phyloP scores from a whole-genome alignment of 306 rosid species.

The Hippophae tibetana region DNA sequence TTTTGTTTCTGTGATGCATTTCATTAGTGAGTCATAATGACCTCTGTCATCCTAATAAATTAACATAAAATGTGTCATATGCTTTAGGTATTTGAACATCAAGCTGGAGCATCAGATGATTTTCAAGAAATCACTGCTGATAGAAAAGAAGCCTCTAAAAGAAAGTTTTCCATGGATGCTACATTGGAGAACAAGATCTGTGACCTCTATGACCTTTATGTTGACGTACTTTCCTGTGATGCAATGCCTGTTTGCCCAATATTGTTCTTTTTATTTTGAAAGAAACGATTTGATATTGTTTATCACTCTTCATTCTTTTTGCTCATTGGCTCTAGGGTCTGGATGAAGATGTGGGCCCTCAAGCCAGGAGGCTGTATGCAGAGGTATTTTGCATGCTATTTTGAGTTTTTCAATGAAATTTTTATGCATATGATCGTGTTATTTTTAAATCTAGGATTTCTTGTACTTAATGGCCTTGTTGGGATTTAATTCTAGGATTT shows the following conservation, averaged over 20 bases:
- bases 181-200: constrained; percentile 90
- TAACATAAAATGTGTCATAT: constrained; percentile 25
- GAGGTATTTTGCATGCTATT: constrained; percentile 50
- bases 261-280: constrained; percentile 9
- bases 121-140: constrained; percentile 55
- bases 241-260: constrained; percentile 16
- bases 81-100: constrained; percentile 44
- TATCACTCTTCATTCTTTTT: constrained; percentile 13
- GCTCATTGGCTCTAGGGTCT: constrained; percentile 62
- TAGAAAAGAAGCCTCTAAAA: constrained; percentile 48
- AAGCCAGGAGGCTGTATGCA: constrained; percentile 72
- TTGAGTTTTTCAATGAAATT: constrained; percentile 6
- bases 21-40: not conserved
- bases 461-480: too few species aligned
- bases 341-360: constrained; percentile 92
- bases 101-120: constrained; percentile 55
- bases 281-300: constrained; percentile 13
- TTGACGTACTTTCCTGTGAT: constrained; percentile 54
- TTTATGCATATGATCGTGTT: constrained; percentile 11
- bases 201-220: constrained; percentile 95
- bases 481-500: too few species aligned
- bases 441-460: too few species aligned
- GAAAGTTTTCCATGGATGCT: constrained; percentile 63
- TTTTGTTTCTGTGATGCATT: too few species aligned
- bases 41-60: not conserved